phyloP scores from a whole-genome alignment of 2,329 filamentous ascomycete genomes.

The Bipolaris zeicola region DNA sequence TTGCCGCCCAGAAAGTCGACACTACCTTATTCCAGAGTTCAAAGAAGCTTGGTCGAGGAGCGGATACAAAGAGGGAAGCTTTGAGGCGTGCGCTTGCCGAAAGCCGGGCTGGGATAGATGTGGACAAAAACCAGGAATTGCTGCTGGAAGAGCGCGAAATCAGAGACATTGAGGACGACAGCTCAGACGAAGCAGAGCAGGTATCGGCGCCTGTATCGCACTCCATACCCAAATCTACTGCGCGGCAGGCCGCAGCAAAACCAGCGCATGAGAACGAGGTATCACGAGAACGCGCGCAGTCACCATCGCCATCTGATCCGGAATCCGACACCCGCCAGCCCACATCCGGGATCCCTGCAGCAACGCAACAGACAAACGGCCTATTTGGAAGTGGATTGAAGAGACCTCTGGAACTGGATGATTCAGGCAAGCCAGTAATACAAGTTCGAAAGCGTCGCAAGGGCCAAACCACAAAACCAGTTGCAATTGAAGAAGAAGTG shows the following conservation, averaged over 20 bases:
- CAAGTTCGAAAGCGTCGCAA: slow-evolving; percentile 77
- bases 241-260: slow-evolving; percentile 1
- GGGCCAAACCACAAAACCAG: slow-evolving; percentile 51
- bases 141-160: slow-evolving; percentile 55
- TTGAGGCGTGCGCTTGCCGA: slow-evolving; percentile 68
- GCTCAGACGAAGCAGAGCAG: slow-evolving; percentile 33
- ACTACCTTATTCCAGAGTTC: slow-evolving; percentile 81
- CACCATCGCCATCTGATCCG: slow-evolving; percentile 21
- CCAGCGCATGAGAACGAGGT: neutral
- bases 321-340: slow-evolving; percentile 19
- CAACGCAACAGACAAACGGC: slow-evolving; percentile 15
- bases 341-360: neutral
- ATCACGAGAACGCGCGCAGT: slow-evolving; percentile 23
- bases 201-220: neutral
- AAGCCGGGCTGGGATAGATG: slow-evolving; percentile 66
- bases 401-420: slow-evolving; percentile 79
- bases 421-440: slow-evolving; percentile 79
- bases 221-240: neutral
- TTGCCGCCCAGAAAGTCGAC: slow-evolving; percentile 79
- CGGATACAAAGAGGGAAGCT: slow-evolving; percentile 74
- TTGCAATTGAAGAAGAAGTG: slow-evolving; percentile 50
- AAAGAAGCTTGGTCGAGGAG: slow-evolving; percentile 70
- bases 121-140: slow-evolving; percentile 59
- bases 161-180: slow-evolving; percentile 30
- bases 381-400: slow-evolving; percentile 79